Percentiles rank a stretch among this genome's conserved stretches.
These are phyloP conservation scores for Wickerhamomyces pijperi DNA, from an alignment of 805 yeast species.

Conservation along the genomic window DNA sequence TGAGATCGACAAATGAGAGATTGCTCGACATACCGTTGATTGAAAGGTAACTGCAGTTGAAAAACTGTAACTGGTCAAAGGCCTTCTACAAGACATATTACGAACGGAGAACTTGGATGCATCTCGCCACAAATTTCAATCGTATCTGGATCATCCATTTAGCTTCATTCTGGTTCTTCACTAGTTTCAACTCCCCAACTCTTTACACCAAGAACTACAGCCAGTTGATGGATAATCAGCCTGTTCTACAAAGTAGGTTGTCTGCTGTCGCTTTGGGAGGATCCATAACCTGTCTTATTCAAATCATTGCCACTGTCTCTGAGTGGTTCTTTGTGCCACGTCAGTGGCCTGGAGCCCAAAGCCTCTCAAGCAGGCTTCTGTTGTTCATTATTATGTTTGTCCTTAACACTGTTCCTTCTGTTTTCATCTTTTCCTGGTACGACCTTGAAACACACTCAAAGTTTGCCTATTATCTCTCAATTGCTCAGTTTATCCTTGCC, in stretches of 20 bases:
- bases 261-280: slow-evolving; percentile 64
- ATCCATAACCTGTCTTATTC: slow-evolving; percentile 44
- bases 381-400: slow-evolving; percentile 31
- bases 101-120: slow-evolving; percentile 71
- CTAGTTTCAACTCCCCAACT: slow-evolving; percentile 58
- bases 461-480: slow-evolving; percentile 32
- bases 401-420: slow-evolving; percentile 38
- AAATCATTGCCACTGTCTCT: slow-evolving; percentile 42
- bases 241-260: slow-evolving; percentile 43
- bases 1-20: slow-evolving; percentile 29
- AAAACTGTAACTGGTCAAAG: slow-evolving; percentile 50
- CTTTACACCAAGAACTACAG: slow-evolving; percentile 52
- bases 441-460: slow-evolving; percentile 28
- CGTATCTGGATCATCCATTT: slow-evolving; percentile 73
- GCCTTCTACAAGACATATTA: slow-evolving; percentile 65
- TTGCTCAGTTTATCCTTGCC: slow-evolving; percentile 47
- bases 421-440: slow-evolving; percentile 34
- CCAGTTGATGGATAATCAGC: slow-evolving; percentile 45
- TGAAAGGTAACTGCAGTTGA: slow-evolving; percentile 42
- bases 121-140: slow-evolving; percentile 62
- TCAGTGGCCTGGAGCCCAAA: slow-evolving; percentile 62
- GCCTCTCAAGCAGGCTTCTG: slow-evolving; percentile 36
- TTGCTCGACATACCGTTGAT: slow-evolving; percentile 41
- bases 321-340: slow-evolving; percentile 63
- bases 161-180: slow-evolving; percentile 69